Conservation (phyloP, 805 yeast species). For the Yarrowia bubula region DNA sequence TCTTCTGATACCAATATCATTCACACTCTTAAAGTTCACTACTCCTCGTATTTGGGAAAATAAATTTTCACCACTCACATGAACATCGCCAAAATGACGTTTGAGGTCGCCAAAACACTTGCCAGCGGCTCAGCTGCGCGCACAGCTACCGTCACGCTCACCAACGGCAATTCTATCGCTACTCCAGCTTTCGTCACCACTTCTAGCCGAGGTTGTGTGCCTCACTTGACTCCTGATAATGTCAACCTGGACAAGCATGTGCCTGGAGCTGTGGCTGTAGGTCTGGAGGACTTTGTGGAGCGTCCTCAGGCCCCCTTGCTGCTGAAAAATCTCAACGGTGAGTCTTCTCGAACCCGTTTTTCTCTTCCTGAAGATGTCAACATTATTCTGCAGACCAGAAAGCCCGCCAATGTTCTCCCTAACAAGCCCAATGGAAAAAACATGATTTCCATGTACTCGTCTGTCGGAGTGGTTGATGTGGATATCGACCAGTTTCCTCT, state of each 20-base stretch:
- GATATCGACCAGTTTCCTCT: slow-evolving; percentile 33
- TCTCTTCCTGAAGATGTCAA: slow-evolving; percentile 37
- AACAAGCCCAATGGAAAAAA: slow-evolving; percentile 40
- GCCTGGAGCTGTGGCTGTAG: slow-evolving; percentile 36
- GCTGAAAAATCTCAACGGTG: neutral
- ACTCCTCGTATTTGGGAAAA: neutral
- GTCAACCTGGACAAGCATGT: slow-evolving; percentile 31
- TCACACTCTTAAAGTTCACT: neutral
- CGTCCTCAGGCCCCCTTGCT: slow-evolving; percentile 30
- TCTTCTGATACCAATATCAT: neutral
- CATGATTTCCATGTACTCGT: slow-evolving; percentile 39
- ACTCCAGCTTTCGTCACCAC: slow-evolving; percentile 41
- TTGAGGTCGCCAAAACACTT: slow-evolving; percentile 13
- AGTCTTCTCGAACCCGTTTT: neutral
- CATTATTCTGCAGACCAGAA: slow-evolving; percentile 35
- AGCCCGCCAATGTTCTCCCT: slow-evolving; percentile 38
- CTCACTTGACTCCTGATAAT: slow-evolving; percentile 46
- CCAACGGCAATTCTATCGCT: slow-evolving; percentile 27
- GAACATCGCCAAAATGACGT: slow-evolving; percentile 11
- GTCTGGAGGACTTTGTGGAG: slow-evolving; percentile 44
- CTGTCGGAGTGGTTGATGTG: slow-evolving; percentile 41
- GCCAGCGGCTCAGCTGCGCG: neutral
- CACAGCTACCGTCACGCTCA: slow-evolving; percentile 2
- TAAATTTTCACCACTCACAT: slow-evolving; percentile 20
- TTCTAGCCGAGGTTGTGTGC: slow-evolving; percentile 44